phyloP scores from a whole-genome alignment of 176 grass and related monocot genomes.

The Cymbopogon citratus region DNA sequence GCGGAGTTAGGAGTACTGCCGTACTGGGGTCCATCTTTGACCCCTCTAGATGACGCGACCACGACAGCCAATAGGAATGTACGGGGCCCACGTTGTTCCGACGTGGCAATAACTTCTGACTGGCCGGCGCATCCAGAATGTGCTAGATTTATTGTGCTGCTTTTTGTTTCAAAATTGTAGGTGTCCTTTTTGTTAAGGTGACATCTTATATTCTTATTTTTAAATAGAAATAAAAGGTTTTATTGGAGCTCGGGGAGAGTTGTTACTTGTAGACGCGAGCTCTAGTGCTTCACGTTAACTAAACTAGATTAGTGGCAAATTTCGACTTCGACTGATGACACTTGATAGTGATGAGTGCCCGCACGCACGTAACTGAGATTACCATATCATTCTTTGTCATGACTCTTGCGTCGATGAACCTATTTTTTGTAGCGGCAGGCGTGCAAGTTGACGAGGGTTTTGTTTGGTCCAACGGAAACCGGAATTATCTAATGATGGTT shows the following conservation, averaged over 20 bases:
- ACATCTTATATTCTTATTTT: too few species aligned
- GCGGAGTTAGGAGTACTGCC: background rate
- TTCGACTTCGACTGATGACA: background rate
- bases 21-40: conserved; percentile 24
- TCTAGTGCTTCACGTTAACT: background rate
- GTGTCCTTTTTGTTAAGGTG: background rate
- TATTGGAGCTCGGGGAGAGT: too few species aligned
- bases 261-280: background rate
- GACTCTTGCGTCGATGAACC: background rate
- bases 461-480: background rate
- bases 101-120: background rate
- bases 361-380: background rate
- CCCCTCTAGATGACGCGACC: background rate
- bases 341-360: background rate
- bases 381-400: background rate
- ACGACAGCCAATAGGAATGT: conserved; percentile 3
- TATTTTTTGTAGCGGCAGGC: background rate
- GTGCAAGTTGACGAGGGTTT: background rate
- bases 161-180: background rate
- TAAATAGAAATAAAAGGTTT: too few species aligned
- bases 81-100: background rate
- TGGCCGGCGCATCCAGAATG: background rate
- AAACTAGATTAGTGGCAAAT: background rate
- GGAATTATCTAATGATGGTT: background rate
- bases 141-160: background rate